A percentile compares a stretch with the other conserved stretches of the same genome.
These are phyloP conservation scores for Auriscalpium microsporum DNA, from an alignment of 768 basidiomycete species.

Conservation along the genomic window DNA sequence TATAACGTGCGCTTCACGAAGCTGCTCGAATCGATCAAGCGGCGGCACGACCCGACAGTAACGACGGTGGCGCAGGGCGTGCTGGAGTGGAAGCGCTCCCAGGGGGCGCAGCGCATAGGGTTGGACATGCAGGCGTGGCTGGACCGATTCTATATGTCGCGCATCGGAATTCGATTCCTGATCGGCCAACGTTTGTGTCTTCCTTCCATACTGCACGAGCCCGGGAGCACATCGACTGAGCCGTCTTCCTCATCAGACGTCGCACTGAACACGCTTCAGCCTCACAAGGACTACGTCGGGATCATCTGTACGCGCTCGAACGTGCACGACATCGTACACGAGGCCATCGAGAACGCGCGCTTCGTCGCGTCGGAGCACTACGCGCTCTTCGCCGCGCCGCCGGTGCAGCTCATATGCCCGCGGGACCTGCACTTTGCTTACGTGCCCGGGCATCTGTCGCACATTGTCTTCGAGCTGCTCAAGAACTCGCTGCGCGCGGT, in stretches of 20 bases:
- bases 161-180: constrained; percentile 92
- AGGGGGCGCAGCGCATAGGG: constrained; percentile 63
- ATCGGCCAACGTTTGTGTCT: constrained; percentile 77
- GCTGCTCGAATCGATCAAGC: constrained; percentile 81
- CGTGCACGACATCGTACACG: constrained; percentile 94
- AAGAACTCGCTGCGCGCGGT: constrained; percentile 97
- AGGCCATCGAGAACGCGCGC: constrained; percentile 95
- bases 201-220: constrained; percentile 87
- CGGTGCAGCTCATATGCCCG: constrained; percentile 94
- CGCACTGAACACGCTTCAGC: constrained; percentile 84
- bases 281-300: constrained; percentile 89
- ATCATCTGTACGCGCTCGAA: constrained; percentile 96
- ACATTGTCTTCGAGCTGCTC: constrained; percentile 93
- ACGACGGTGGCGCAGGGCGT: constrained; percentile 96
- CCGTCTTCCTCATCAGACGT: constrained; percentile 49
- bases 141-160: constrained; percentile 93
- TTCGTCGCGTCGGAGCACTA: constrained; percentile 95
- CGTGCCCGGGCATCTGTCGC: constrained; percentile 92
- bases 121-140: constrained; percentile 91
- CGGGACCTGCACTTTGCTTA: constrained; percentile 81
- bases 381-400: constrained; percentile 88
- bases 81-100: constrained; percentile 85
- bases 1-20: constrained; percentile 91
- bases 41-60: constrained; percentile 93
- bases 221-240: constrained; percentile 30